Base-by-base conservation (phyloP, 495 filamentous ascomycete species). In the Cercophora samala region DNA sequence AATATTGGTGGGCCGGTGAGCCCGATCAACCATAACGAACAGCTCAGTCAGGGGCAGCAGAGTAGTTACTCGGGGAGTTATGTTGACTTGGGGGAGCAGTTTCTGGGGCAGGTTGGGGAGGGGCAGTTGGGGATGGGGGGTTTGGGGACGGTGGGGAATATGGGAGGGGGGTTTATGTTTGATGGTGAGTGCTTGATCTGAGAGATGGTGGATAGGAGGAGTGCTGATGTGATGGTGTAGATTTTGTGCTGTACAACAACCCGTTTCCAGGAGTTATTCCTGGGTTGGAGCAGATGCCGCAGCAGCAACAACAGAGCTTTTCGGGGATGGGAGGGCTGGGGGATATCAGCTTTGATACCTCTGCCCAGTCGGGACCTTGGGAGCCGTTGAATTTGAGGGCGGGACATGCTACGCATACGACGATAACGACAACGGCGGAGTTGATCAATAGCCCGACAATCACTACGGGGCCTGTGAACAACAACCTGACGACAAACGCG, bases 341-440 rank as follows among this genome's bases (percentile, higher is more conserved):
- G 11, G 37, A 37, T 4, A n/a, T 71, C 60, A 72, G 76, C 37
- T 69, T 81, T 26, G 72, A 69, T 19, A 79, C 8, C 68, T 76
- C 54, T 78, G 75, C 60, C 70, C 74, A 46, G 68, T 65, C 23
- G 67, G 63, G 75, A 56, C 78, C 79, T 56, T 83, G 81, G 81
- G 74, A 75, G 55, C 73, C 76, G 37, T 65, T 70, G 37, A 73
- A 73, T 58, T 62, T 79, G n/a, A 74, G 74, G 67, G 70, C 71
- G 22, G 70, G 11, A 17, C 58, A 23, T 11, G 9, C 15, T 21
- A 23, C 26, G 23, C 58, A 23, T 0, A 60, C 58, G 60, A 22
- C n/a, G 53, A 56, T 18, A 19, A 21, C 53, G 22, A 23, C 53
- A 56, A 46, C 37, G 11, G 6, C 37, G 11, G 37, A 13, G 37